phyloP scores from a whole-genome alignment of 192 early-diverging fungal species.

The Gryganskiella cystojenkinii region DNA sequence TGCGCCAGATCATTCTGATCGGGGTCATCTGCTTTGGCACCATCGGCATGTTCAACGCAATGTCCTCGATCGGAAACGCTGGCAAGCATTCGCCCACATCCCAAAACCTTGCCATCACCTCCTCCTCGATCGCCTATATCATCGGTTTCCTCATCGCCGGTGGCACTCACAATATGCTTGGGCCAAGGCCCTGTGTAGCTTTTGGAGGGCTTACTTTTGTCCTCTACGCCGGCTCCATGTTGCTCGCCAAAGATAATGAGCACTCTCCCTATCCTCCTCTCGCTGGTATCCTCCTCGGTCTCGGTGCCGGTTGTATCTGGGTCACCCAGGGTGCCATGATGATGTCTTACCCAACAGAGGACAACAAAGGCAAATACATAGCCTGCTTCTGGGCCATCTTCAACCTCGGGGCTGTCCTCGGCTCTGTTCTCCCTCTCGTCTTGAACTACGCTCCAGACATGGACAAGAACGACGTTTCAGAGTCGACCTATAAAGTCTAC shows the following conservation, averaged over 20 bases:
- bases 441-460: slow-evolving; percentile 60
- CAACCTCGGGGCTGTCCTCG: slow-evolving; percentile 82
- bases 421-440: slow-evolving; percentile 76
- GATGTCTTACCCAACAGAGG: slow-evolving; percentile 87
- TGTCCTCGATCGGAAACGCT: slow-evolving; percentile 50
- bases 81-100: slow-evolving; percentile 46
- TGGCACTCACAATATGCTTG: slow-evolving; percentile 81
- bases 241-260: slow-evolving; percentile 68
- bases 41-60: slow-evolving; percentile 53
- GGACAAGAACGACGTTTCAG: slow-evolving; percentile 61
- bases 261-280: slow-evolving; percentile 70
- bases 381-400: slow-evolving; percentile 91
- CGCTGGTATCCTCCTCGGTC: slow-evolving; percentile 81
- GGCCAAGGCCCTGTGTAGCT: slow-evolving; percentile 72
- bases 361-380: slow-evolving; percentile 84
- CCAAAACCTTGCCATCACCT: slow-evolving; percentile 47
- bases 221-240: slow-evolving; percentile 82
- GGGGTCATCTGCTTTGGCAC: slow-evolving; percentile 53
- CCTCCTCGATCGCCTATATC: slow-evolving; percentile 67
- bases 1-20: slow-evolving; percentile 54
- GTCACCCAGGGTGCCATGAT: slow-evolving; percentile 88
- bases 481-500: slow-evolving; percentile 81
- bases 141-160: slow-evolving; percentile 81
- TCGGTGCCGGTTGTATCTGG: slow-evolving; percentile 77
- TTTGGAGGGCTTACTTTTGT: slow-evolving; percentile 79